These are phyloP conservation scores for Podospora didyma DNA, from an alignment of 495 filamentous ascomycete species.

Conservation along the genomic window DNA sequence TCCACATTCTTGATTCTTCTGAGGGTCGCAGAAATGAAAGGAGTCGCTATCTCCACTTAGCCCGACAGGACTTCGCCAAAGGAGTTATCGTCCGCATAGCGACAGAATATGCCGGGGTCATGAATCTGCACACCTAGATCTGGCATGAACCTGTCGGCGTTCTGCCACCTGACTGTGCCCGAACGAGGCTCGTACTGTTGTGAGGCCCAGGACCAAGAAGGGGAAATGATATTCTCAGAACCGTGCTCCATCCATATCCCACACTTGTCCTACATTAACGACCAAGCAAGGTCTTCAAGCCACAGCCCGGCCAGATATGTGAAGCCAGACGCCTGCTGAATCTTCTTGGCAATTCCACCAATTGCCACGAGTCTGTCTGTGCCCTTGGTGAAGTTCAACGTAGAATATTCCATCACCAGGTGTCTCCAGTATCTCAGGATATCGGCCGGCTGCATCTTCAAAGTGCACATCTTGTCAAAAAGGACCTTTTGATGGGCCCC, in stretches of 20 bases:
- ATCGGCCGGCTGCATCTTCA: too few species aligned
- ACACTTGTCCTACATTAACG: not conserved
- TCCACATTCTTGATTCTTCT: not conserved
- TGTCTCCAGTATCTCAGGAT: not conserved
- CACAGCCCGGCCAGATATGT: conserved; percentile 13
- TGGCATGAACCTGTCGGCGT: not conserved
- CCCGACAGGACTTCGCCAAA: not conserved
- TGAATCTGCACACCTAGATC: not conserved
- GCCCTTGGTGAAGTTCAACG: not conserved
- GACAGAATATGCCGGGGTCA: not conserved
- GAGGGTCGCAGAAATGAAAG: not conserved
- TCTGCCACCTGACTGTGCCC: not conserved
- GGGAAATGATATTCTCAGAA: not conserved
- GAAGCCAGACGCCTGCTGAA: not conserved
- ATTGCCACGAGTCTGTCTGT: not conserved
- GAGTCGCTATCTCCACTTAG: not conserved
- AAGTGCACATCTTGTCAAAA: not conserved
- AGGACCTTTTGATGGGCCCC: not conserved
- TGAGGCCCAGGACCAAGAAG: not conserved
- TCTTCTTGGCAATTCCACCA: not conserved
- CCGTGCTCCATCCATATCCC: not conserved
- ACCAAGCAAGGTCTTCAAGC: conserved; percentile 8
- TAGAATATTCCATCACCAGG: not conserved
- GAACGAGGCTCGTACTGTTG: not conserved
- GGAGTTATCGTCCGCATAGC: not conserved